Evolutionary conservation across 441 rosid genomes (phyloP).

Genomic region (Hura crepitans): DNA sequence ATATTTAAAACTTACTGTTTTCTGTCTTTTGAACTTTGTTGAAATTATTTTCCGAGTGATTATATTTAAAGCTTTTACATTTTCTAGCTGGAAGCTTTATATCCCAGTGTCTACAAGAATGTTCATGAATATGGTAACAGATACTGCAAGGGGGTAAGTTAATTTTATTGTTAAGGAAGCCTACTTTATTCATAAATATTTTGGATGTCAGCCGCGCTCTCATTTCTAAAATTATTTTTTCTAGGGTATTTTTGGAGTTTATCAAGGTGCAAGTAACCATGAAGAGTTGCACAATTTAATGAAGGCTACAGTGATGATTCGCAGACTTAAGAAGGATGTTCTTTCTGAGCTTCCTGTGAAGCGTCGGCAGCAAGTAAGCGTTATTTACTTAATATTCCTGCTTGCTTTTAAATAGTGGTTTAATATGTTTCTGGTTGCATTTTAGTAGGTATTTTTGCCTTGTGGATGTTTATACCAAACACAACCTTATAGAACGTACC

Average conservation of each 20-base stretch:
- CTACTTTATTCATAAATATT: neutral
- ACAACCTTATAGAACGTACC: neutral
- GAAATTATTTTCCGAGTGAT: slow-evolving; percentile 8
- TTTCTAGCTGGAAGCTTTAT: slow-evolving; percentile 82
- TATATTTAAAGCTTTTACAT: slow-evolving; percentile 15
- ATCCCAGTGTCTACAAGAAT: slow-evolving; percentile 77
- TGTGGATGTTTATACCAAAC: neutral
- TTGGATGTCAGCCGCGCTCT: slow-evolving; percentile 14
- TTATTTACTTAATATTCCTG: slow-evolving; percentile 12
- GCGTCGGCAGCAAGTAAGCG: slow-evolving; percentile 85
- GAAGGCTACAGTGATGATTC: slow-evolving; percentile 96
- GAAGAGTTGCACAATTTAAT: slow-evolving; percentile 96
- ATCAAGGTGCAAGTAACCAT: slow-evolving; percentile 97
- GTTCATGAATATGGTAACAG: slow-evolving; percentile 85
- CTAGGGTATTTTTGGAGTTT: slow-evolving; percentile 79
- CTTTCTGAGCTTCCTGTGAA: slow-evolving; percentile 83
- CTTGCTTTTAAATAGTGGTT: neutral
- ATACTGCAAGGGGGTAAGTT: slow-evolving; percentile 88
- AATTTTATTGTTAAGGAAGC: slow-evolving; percentile 17
- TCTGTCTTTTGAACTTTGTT: slow-evolving; percentile 4
- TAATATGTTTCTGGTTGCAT: neutral
- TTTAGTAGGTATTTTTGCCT: neutral
- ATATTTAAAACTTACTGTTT: slow-evolving; percentile 6
- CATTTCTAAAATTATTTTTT: slow-evolving; percentile 24
- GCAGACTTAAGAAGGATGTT: slow-evolving; percentile 93